phyloP scores from a whole-genome alignment of 495 filamentous ascomycete species.

The Aspergillus baeticus region DNA sequence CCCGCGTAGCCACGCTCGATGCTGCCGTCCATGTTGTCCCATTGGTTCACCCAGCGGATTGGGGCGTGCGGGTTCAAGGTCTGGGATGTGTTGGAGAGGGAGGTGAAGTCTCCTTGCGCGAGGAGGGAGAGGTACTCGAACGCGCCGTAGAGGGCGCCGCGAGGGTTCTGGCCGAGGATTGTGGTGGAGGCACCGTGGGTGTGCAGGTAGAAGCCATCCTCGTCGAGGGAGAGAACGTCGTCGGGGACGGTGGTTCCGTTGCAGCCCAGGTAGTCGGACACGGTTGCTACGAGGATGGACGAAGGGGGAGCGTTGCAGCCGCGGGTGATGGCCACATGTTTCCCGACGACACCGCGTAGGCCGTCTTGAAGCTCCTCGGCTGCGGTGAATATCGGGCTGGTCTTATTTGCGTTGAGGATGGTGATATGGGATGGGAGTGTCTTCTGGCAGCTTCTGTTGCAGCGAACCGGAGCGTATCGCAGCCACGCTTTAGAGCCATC shows the following conservation, averaged over 20 bases:
- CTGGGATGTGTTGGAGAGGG: conserved; percentile 17
- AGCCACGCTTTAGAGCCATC: not conserved
- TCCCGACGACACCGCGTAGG: not conserved
- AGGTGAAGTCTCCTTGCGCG: conserved; percentile 55
- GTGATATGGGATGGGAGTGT: not conserved
- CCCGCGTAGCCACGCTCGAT: conserved; percentile 72
- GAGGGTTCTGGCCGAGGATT: conserved; percentile 67
- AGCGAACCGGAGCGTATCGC: not conserved
- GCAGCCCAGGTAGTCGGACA: not conserved
- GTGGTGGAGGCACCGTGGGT: conserved; percentile 42
- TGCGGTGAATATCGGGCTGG: not conserved
- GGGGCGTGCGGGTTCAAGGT: conserved; percentile 54
- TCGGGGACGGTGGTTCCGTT: not conserved
- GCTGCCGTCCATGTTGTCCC: conserved; percentile 71
- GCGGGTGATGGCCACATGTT: not conserved
- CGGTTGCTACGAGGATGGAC: not conserved
- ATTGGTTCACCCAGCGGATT: conserved; percentile 71
- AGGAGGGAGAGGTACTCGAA: conserved; percentile 67
- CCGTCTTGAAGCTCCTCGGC: not conserved
- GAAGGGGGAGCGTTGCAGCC: not conserved
- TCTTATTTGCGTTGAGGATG: not conserved
- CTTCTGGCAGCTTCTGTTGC: not conserved
- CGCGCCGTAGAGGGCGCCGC: conserved; percentile 66
- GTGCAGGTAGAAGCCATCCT: conserved; percentile 15
- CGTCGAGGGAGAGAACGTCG: not conserved